Percentiles rank a stretch among this genome's conserved stretches.
Evolutionary conservation across 2,329 filamentous ascomycete genomes (phyloP).

Genomic region (Pseudopithomyces chartarum): DNA sequence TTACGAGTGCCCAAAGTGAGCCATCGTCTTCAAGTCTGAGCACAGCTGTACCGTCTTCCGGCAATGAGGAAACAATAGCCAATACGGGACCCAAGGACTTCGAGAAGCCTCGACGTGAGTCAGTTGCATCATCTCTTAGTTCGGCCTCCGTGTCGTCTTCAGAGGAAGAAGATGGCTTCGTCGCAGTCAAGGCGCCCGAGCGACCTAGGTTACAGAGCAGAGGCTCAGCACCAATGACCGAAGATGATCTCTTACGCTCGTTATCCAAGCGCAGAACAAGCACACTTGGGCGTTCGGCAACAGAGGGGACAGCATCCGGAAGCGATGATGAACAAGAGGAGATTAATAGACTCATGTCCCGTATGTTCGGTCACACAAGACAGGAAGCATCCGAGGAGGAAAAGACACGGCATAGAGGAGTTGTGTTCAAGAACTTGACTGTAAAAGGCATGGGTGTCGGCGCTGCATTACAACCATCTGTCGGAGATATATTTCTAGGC

Average conservation of each 20-base stretch:
- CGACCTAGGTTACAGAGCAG: slow-evolving; percentile 26
- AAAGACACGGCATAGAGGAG: slow-evolving; percentile 70
- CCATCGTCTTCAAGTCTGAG: slow-evolving; percentile 14
- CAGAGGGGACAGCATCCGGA: slow-evolving; percentile 24
- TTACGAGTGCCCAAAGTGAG: slow-evolving; percentile 5
- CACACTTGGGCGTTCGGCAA: slow-evolving; percentile 29
- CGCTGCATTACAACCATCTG: slow-evolving; percentile 65
- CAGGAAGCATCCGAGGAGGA: slow-evolving; percentile 71
- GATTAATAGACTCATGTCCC: slow-evolving; percentile 67
- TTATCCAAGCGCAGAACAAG: slow-evolving; percentile 57
- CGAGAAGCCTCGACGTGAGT: slow-evolving; percentile 5
- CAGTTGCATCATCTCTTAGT: slow-evolving; percentile 11
- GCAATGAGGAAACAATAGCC: slow-evolving; percentile 10
- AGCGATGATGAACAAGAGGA: slow-evolving; percentile 53
- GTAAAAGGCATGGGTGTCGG: slow-evolving; percentile 65
- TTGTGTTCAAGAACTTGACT: slow-evolving; percentile 68
- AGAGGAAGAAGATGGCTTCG: slow-evolving; percentile 20
- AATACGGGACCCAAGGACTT: background rate
- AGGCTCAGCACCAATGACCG: slow-evolving; percentile 45
- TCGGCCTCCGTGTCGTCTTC: slow-evolving; percentile 10
- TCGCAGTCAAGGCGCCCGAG: slow-evolving; percentile 24
- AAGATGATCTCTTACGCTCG: slow-evolving; percentile 59
- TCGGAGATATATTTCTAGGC: slow-evolving; percentile 65
- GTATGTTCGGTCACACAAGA: slow-evolving; percentile 70
- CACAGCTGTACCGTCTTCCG: slow-evolving; percentile 19